Base-by-base conservation (phyloP, 805 yeast genomes). In the Barnettozyma salicaria region DNA sequence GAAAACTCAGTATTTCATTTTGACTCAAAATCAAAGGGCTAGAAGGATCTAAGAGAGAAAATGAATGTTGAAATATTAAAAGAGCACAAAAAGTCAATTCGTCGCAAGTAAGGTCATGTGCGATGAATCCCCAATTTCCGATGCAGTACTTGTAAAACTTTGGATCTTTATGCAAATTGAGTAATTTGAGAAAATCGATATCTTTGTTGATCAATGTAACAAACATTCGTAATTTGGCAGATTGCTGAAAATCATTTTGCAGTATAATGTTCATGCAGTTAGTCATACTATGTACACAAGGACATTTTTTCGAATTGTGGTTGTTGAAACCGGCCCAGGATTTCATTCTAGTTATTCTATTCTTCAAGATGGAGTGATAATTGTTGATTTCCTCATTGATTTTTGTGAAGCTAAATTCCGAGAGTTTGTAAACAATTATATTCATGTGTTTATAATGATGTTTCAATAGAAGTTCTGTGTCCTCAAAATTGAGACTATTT, bases 51-150 rank as follows among this genome's bases (percentile, higher is more conserved):
- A 57, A 20, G 17, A 45, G 60, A 10, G 51, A 37, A 36, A 65
- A 64, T 7, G 72, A 70, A 44, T 64, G 63, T 41, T 61, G 57
- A 40, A 85, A 57, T 50, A 85, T 78, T 27, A 72, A 37, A 46
- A 55, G 74, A 4, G 76, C 81, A 49, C 80, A 73, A 50, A 70
- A 72, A 6, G 78, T 61, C 43, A 82, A 68, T 55, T 83, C 92
- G 56, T 82, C 86, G 50, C 70, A 69, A 7, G 72, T 50, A 35
- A 79, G 62, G 47, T 72, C 72, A 53, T 79, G 86, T 2, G 89
- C 83, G 16, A 80, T 79, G 53, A 83, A 83, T 36, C 73, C 70
- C 88, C 89, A 80, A 45, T 65, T 67, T 25, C 76, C 73, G 13
- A 75, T 67, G 32, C 72, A 56, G 42, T 65, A 64, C 14, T 43